Base-by-base conservation (phyloP, 257 asterid species). In the Rehmannia glutinosa region DNA sequence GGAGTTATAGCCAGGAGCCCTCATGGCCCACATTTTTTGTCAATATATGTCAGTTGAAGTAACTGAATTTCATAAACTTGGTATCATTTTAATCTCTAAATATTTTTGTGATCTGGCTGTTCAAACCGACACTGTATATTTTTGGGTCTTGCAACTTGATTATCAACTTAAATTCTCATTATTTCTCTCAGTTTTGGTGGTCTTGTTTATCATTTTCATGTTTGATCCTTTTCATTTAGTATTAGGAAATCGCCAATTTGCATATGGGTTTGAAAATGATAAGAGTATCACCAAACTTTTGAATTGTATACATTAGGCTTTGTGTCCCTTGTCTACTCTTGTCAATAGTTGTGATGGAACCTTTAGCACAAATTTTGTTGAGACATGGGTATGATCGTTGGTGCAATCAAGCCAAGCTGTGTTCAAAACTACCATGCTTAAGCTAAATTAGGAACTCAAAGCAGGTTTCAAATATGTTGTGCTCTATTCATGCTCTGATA, bases 211-310 rank as follows among this genome's bases (percentile, higher is more conserved):
- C n/a, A 15, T 45, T 27, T 23, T 17, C 16, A 10, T 45, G 19
- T 55, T 54, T n/a, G n/a, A n/a, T n/a, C 33, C 36, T 56, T 55
- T 50, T 15, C n/a, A 27, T 56, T 66, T 64, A 54, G 24, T 57
- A 72, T 51, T 30, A 13, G 30, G 7, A 11, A 6, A 56, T 7
- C 28, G 8, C 12, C 30, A 16, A 62, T 21, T 5, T 47, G 60
- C 47, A 57, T 45, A 59, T 58, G 35, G 33, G 42, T 6, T 19
- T 36, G 20, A 35, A 28, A 5, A 36, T 39, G 60, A 47, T 69
- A 63, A 50, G 16, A 15, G n/a, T 46, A 24, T 17, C 42, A 8
- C 42, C 15, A 24, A 33, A 55, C 36, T 30, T 17, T 17, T 20
- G 17, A 19, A n/a, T 15, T 38, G 13, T 43, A 1, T 17, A 32